Evolutionary conservation across 768 basidiomycete genomes (phyloP), one percentile per base, ranked within the genome.

Genomic region (Serendipita sp.): DNA sequence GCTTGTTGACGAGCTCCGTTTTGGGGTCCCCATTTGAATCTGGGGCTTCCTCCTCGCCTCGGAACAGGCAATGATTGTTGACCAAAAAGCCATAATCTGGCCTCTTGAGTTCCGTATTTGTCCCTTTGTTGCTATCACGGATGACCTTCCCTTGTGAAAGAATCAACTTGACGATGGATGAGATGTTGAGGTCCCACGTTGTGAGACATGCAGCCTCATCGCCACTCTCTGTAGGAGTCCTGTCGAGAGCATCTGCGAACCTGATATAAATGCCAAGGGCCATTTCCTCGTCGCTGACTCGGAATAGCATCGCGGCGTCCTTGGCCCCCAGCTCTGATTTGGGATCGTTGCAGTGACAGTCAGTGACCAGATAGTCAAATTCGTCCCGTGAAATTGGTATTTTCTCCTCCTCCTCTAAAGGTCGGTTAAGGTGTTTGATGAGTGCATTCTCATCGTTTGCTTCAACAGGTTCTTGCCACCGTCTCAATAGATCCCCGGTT

Each of bases 101-200:
- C 16, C 68, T 56, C 38, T 66, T 44, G 3, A 28, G 46, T 7
- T 37, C n/a, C 30, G 72, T 71, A 37, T 45, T 62, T 10, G 70
- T 68, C 64, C 68, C 63, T 15, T 64, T 32, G 62, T 64, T 68
- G 64, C 54, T 68, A 58, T 72, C 63, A 1, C 72, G 72, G 48
- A 67, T 70, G 58, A 45, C 63, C 53, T 45, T 64, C n/a, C 70
- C 70, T 41, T 3, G 8, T 10, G 69, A 68, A 45, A 68, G 53
- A n/a, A 71, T 58, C n/a, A 67, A 38, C 65, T 69, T 65, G 34
- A 73, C 24, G 65, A 70, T 58, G 3, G 63, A 24, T 32, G 69
- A 67, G 41, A 73, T 68, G 54, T 73, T 73, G 41, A 38, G 35
- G 66, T 73, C 71, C 72, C 71, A 72, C 45, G 69, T 70, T 28